These are phyloP conservation scores for Scedosporium boydii DNA, from an alignment of 2,329 filamentous ascomycete species.

Conservation along the genomic window DNA sequence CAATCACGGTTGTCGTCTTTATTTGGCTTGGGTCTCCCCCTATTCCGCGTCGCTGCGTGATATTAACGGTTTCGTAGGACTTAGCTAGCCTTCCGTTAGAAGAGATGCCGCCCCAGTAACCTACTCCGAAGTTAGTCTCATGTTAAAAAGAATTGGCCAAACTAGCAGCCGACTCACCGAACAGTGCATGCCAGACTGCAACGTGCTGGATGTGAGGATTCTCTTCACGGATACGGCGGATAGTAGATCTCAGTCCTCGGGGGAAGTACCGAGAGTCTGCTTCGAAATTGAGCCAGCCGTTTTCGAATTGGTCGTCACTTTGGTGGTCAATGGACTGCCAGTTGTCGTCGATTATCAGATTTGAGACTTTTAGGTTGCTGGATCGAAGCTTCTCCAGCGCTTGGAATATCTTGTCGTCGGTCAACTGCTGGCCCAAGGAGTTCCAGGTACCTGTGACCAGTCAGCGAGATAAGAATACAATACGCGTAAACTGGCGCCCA, in stretches of 20 bases:
- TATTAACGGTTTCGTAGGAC: slow-evolving; percentile 64
- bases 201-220: slow-evolving; percentile 71
- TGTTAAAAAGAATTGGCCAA: neutral
- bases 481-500: neutral
- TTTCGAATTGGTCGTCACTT: slow-evolving; percentile 42
- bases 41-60: slow-evolving; percentile 22
- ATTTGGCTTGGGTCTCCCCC: slow-evolving; percentile 33
- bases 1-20: slow-evolving; percentile 63
- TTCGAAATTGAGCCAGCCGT: slow-evolving; percentile 75
- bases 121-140: slow-evolving; percentile 16
- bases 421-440: slow-evolving; percentile 72
- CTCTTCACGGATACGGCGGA: slow-evolving; percentile 57
- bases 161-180: slow-evolving; percentile 22
- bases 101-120: slow-evolving; percentile 88
- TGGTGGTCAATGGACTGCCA: slow-evolving; percentile 69
- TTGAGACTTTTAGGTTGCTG: slow-evolving; percentile 68
- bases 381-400: slow-evolving; percentile 64
- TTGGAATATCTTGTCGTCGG: slow-evolving; percentile 66
- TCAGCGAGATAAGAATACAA: neutral
- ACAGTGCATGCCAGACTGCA: slow-evolving; percentile 87
- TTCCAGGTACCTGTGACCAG: slow-evolving; percentile 70
- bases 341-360: slow-evolving; percentile 92
- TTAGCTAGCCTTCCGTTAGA: slow-evolving; percentile 64
- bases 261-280: slow-evolving; percentile 75
- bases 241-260: slow-evolving; percentile 61